Conservation (phyloP, 441 rosid genomes). For the Capsella rubella region DNA sequence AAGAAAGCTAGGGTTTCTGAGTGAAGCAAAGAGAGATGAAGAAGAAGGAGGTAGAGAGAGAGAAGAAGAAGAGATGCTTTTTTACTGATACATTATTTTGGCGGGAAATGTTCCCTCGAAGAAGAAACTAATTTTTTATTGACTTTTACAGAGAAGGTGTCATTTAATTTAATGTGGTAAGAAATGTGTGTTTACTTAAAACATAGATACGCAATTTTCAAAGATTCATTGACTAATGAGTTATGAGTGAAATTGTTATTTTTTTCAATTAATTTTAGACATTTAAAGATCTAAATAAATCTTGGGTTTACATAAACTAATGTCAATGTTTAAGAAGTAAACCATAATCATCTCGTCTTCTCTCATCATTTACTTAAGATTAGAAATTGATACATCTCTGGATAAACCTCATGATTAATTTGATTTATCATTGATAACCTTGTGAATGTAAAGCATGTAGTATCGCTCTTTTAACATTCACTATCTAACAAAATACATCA, state of each 20-base stretch:
- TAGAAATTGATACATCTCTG: too few relatives aligned
- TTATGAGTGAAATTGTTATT: too few relatives aligned
- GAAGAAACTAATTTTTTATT: constrained; percentile 29
- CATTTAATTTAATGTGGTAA: constrained; percentile 25
- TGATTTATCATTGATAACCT: too few relatives aligned
- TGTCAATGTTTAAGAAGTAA: too few relatives aligned
- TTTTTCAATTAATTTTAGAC: too few relatives aligned
- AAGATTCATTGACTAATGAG: too few relatives aligned
- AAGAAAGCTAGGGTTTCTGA: constrained; percentile 43
- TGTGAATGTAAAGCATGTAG: too few relatives aligned
- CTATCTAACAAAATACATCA: neutral
- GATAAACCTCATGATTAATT: too few relatives aligned
- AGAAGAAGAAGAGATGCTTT: neutral
- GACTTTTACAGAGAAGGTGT: neutral
- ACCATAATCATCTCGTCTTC: too few relatives aligned
- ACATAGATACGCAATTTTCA: too few relatives aligned
- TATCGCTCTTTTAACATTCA: neutral
- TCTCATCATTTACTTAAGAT: too few relatives aligned
- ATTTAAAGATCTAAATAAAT: neutral
- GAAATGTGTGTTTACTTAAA: constrained; percentile 10
- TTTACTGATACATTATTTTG: constrained; percentile 37
- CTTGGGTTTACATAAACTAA: neutral
- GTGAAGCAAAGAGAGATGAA: constrained; percentile 18
- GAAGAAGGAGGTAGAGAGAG: constrained; percentile 35
- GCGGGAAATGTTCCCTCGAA: constrained; percentile 72